Conservation (phyloP, 805 yeast genomes). For the Starmerella cellae region DNA sequence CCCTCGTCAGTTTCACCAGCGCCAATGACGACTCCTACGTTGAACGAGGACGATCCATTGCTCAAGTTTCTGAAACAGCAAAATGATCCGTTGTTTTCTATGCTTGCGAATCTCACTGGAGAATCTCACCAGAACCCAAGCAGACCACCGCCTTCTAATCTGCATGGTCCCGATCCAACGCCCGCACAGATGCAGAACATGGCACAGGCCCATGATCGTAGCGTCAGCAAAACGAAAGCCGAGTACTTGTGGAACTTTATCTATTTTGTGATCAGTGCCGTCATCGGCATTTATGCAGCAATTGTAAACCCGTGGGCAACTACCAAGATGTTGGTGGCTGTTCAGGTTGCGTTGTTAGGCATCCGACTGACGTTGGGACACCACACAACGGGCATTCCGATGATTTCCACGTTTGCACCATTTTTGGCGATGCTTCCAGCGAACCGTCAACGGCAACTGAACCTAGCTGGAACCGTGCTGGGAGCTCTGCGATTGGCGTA, state of each 20-base stretch:
- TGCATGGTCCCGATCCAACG: too few species aligned
- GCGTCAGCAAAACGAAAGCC: constrained; percentile 1
- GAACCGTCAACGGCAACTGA: constrained; percentile 20
- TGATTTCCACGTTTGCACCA: constrained; percentile 19
- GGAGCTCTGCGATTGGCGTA: constrained; percentile 15
- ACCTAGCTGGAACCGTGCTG: constrained; percentile 16
- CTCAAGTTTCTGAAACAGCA: constrained; percentile 2
- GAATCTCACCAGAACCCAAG: background rate
- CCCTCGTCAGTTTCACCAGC: constrained; percentile 5
- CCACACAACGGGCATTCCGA: constrained; percentile 16
- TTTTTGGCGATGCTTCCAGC: constrained; percentile 24
- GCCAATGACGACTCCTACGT: background rate
- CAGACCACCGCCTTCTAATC: too few species aligned
- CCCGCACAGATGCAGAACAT: background rate
- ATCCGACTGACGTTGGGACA: constrained; percentile 21
- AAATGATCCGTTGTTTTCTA: constrained; percentile 1
- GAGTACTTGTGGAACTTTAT: constrained; percentile 11
- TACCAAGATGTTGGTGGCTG: constrained; percentile 18
- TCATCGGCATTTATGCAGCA: constrained; percentile 20
- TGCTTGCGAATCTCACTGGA: background rate
- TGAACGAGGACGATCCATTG: constrained; percentile 1
- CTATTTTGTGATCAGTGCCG: constrained; percentile 17
- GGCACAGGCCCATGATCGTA: constrained; percentile 2
- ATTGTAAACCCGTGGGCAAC: constrained; percentile 17
- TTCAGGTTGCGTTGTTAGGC: constrained; percentile 20